Evolutionary conservation across 805 yeast species (phyloP), one percentile per base, ranked within the genome.

Genomic region (Nakazawaea holstii): DNA sequence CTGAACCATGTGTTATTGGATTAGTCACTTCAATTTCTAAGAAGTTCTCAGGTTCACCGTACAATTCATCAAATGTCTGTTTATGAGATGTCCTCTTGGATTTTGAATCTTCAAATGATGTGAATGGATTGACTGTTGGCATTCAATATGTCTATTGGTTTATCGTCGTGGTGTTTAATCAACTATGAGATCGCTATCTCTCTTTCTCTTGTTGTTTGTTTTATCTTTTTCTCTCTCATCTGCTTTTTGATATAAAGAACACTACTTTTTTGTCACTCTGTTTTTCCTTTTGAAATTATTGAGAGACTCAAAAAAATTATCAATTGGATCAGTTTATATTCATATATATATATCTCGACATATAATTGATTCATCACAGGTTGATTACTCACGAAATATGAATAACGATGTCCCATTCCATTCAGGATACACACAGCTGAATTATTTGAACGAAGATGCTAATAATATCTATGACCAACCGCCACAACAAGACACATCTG

Each of bases 41-140:
- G 59, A 90, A 88, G 66, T 89, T 88, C 64, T 94, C 98, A 0
- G 97, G 98, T 57, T 87, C 95, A 0, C 95, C 96, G 60, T 94
- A 94, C 38, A 87, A 75, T 57, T 89, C 96, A 53, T 80, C 86
- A 62, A 82, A 83, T 3, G 88, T 74, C 62, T 85, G 92, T 50
- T 67, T 50, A 69, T 64, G 65, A 24, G 58, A 31, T 7, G 39
- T 43, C 36, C 32, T 50, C 52, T 40, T 60, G 62, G 15, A 52
- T 64, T 45, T 52, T 56, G 15, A 57, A 49, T 42, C 49, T 20
- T 41, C 51, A 41, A 49, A 49, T 15, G 51, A 49, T 4, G 43
- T 49, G 43, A 49, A 49, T 31, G 51, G 51, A 15, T 37, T 48
- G 32, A 39, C 47, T 11, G 54, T 52, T 8, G 58, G 56, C 49